Evolutionary conservation across 2,329 filamentous ascomycete species (phyloP), one percentile per base, ranked within the genome.

Genomic region (Incumbomyces delicatus): DNA sequence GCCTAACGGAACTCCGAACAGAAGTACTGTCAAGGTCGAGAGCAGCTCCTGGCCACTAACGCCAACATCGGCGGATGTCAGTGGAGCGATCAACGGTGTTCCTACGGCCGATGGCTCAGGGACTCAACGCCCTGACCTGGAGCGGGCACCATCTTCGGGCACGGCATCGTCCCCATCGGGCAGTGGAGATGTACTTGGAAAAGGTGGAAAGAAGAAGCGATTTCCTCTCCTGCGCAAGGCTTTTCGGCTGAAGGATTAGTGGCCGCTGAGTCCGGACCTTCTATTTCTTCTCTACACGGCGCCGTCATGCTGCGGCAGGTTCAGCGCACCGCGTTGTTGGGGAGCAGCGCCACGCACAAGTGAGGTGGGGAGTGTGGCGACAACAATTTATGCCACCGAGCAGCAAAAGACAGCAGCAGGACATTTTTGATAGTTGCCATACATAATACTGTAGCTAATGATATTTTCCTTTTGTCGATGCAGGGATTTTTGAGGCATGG

Each of bases 11-110:
- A 66, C 58, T 6, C 61, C 63, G 14, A 63, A 64, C 33, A 56
- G 64, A 31, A 8, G 22, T 27, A 27, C 22, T 27, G 5, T 27
- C 5, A 27, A 8, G 22, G 50, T 61, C 17, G 55, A 55, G 53
- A 68, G 55, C 36, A 53, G 69, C 17, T 67, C 66, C 20, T 80
- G 75, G 74, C 75, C 75, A 1, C 61, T 78, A 4, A 61, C 66
- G 12, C 49, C 54, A 16, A 51, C 49, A 30, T 40, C 44, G 37
- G 34, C 39, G 4, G 50, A 47, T 7, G 42, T 49, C 17, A 36
- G 18, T 33, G 41, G 50, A 12, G 14, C 33, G 16, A n/a, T 17
- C 4, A 35, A 35, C 10, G 33, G 5, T 13, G 43, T 47, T 37
- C 53, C 45, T 32, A 60, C 59, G 6, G 50, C 57, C 27, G 57